Base-by-base conservation (phyloP, 768 basidiomycete genomes). In the Arthromyces matolae region DNA sequence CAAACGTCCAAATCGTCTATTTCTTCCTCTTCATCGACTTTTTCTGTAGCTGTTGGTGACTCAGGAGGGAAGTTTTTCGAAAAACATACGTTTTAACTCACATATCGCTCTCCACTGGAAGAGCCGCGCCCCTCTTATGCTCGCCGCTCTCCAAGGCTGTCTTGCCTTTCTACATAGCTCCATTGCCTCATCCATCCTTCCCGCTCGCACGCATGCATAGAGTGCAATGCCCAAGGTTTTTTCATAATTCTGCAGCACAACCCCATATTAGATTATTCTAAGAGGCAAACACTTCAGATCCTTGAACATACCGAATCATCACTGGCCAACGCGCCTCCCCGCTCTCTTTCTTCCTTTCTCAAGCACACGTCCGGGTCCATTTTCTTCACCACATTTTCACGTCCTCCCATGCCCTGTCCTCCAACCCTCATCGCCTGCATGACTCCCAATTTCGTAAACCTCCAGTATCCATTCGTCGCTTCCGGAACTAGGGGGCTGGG, bases 81-180 rank as follows among this genome's bases (percentile, higher is more conserved):
- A 49, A 23, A 25, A 27, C 14, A 35, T 39, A 16, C 14, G 3
- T 24, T 9, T n/a, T n/a, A n/a, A 68, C 79, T 39, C 55, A 88
- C 88, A 79, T 3, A 93, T 75, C 0, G 79, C 77, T 36, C 73
- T 72, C 86, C 91, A 93, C 25, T 76, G 73, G 59, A 91, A 94
- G 16, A 92, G 63, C 23, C 82, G 64, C 1, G 89, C 86, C 1
- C 95, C 95, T 5, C 88, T 83, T 34, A 98, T 80, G 46, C 84
- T 88, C 1, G 93, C 92, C 2, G 92, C 91, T 19, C 93, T 77
- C 95, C 94, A 97, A 0, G 91, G 87, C 54, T 94, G 89, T 52
- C 92, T 84, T 0, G 87, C 86, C 56, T 80, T 81, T 54, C 84
- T 71, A 60, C 91, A 93, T 14, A 92, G 67, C 27, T 89, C 85